These are phyloP conservation scores for Aulographum hederae DNA, from an alignment of 2,329 filamentous ascomycete genomes.

Conservation along the genomic window DNA sequence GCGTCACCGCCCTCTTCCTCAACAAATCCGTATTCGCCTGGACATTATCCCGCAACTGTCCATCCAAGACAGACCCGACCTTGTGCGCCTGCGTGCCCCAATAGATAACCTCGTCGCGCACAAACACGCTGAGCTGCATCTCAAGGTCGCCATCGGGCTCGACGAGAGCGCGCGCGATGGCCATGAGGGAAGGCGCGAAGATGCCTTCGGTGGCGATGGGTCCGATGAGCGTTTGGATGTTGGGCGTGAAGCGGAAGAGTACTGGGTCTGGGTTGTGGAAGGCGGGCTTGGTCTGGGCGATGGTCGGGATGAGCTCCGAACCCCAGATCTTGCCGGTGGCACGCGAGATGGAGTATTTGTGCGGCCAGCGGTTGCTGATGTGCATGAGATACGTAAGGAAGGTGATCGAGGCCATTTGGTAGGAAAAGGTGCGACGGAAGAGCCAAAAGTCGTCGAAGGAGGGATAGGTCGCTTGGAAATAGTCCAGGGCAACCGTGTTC, in stretches of 20 bases:
- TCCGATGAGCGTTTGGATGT: conserved; percentile 89
- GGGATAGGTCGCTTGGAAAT: conserved; percentile 76
- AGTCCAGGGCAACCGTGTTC: conserved; percentile 63
- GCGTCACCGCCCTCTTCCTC: conserved; percentile 71
- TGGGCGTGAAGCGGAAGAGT: conserved; percentile 91
- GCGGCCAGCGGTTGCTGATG: conserved; percentile 89
- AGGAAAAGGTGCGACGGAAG: conserved; percentile 91
- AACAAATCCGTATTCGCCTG: conserved; percentile 78
- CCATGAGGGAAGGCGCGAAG: conserved; percentile 89
- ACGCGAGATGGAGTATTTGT: conserved; percentile 84
- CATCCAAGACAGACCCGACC: conserved; percentile 39
- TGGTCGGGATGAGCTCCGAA: conserved; percentile 78
- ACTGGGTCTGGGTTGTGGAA: conserved; percentile 94
- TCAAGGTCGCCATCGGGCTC: conserved; percentile 74
- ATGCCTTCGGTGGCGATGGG: conserved; percentile 92
- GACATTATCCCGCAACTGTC: conserved; percentile 59
- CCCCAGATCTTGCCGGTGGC: conserved; percentile 90
- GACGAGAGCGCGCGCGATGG: conserved; percentile 82
- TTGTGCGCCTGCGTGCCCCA: conserved; percentile 80
- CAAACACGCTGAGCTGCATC: conserved; percentile 84
- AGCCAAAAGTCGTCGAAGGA: conserved; percentile 93
- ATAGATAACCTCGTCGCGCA: conserved; percentile 93
- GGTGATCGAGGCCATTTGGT: conserved; percentile 83
- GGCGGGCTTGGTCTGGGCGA: conserved; percentile 67
- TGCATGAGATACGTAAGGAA: conserved; percentile 99